A percentile compares a stretch with the other conserved stretches of the same genome.
Conservation (phyloP, 169 alveolate species). For the Pseudocohnilembus persalinus region DNA sequence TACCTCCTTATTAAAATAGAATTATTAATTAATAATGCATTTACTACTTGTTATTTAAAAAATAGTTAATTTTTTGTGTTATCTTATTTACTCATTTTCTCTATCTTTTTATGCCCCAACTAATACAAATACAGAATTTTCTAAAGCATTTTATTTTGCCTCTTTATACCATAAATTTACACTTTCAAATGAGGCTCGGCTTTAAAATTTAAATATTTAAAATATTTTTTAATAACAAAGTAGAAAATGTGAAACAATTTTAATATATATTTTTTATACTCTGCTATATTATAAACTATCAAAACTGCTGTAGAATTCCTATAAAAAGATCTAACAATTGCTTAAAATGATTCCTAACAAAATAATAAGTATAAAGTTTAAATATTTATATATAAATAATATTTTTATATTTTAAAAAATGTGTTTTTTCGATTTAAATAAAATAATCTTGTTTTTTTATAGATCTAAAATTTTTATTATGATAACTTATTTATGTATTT, state of each 20-base stretch:
- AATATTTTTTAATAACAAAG: not conserved
- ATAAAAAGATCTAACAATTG: not conserved
- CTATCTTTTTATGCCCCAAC: not conserved
- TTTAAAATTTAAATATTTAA: no score
- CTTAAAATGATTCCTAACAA: not conserved
- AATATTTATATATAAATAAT: no score
- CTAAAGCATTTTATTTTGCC: not conserved
- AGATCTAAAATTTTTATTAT: no score
- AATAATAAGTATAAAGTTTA: no score
- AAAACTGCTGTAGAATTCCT: not conserved
- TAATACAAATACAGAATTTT: not conserved
- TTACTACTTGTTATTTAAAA: no score
- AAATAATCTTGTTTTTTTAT: no score
- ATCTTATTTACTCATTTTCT: not conserved
- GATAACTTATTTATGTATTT: no score
- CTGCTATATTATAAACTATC: not conserved
- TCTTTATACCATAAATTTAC: not conserved
- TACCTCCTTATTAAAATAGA: not conserved
- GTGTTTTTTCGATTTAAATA: no score
- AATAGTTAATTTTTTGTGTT: no score
- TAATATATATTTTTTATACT: not conserved
- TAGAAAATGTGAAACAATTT: no score
- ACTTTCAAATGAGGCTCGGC: not conserved
- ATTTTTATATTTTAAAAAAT: no score
- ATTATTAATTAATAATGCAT: no score